A percentile compares a stretch with the other conserved stretches of the same genome.
Evolutionary conservation across 768 basidiomycete species (phyloP).

Genomic region (Cyathus striatus): DNA sequence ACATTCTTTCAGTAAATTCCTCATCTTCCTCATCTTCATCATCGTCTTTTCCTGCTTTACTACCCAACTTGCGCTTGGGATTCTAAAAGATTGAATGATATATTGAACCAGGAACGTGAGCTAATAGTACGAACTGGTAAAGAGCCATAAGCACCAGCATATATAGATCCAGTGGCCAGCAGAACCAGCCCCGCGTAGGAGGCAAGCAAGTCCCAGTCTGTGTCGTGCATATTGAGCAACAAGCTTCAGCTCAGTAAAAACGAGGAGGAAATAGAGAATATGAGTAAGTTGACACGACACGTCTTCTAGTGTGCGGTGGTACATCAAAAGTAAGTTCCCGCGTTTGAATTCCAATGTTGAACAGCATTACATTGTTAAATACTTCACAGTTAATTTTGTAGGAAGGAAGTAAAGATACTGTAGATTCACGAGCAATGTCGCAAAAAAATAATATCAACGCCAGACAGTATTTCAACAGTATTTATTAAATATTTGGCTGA

Average conservation of each 20-base stretch:
- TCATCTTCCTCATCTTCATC: conserved; percentile 43
- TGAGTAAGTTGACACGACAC: background rate
- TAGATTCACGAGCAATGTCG: no score
- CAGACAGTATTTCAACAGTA: no score
- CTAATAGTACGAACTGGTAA: conserved; percentile 46
- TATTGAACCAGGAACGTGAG: conserved; percentile 5
- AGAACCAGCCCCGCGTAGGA: conserved; percentile 66
- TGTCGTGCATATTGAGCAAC: conserved; percentile 8
- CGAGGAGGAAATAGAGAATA: conserved; percentile 1
- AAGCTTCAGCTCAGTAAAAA: background rate
- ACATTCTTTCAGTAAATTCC: conserved; percentile 52
- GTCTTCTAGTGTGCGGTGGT: no score
- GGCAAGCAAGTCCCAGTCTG: conserved; percentile 56
- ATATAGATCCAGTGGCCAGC: conserved; percentile 64
- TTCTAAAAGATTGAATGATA: conserved; percentile 11
- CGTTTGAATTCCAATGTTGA: no score
- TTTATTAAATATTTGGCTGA: no score
- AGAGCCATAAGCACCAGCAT: conserved; percentile 64
- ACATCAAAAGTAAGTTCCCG: no score
- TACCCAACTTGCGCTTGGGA: conserved; percentile 13
- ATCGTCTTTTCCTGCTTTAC: conserved; percentile 1
- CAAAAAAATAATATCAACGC: no score
- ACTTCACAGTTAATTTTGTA: no score
- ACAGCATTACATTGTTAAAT: no score
- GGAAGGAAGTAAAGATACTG: no score